Percentiles rank a stretch among this genome's conserved stretches.
phyloP scores from a whole-genome alignment of 1,284 basidiomycete genomes.

The Microbotryum intermedium region DNA sequence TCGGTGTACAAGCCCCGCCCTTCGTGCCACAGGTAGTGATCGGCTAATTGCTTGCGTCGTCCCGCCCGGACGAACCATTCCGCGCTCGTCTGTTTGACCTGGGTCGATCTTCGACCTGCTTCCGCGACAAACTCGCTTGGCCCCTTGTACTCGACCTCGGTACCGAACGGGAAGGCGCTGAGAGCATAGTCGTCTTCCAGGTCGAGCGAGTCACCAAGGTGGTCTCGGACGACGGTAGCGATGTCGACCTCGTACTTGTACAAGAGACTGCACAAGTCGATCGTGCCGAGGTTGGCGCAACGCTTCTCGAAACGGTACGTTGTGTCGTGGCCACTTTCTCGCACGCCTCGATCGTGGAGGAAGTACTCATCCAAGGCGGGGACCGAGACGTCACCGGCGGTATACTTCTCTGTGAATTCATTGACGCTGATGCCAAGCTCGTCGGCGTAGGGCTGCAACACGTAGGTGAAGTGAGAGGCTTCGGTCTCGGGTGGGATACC shows the following conservation, averaged over 20 bases:
- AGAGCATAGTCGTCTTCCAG: slow-evolving; percentile 85
- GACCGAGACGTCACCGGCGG: slow-evolving; percentile 71
- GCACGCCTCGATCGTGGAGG: slow-evolving; percentile 59
- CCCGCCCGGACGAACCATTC: slow-evolving; percentile 88
- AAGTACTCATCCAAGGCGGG: slow-evolving; percentile 94
- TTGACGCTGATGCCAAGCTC: slow-evolving; percentile 92
- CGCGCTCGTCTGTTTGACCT: slow-evolving; percentile 56
- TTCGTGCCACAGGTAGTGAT: slow-evolving; percentile 93
- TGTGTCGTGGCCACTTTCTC: slow-evolving; percentile 76
- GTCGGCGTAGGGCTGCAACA: slow-evolving; percentile 85
- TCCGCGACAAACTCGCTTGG: background rate
- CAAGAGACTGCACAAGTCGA: slow-evolving; percentile 78
- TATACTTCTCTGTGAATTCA: slow-evolving; percentile 96
- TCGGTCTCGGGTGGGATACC: slow-evolving; percentile 93
- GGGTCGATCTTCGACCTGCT: slow-evolving; percentile 8
- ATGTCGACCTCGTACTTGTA: slow-evolving; percentile 75
- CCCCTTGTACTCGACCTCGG: slow-evolving; percentile 43
- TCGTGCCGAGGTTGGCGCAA: slow-evolving; percentile 88
- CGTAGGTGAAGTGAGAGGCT: slow-evolving; percentile 93
- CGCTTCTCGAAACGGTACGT: slow-evolving; percentile 91
- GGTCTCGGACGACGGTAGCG: slow-evolving; percentile 67
- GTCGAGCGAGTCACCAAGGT: slow-evolving; percentile 84
- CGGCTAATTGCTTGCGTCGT: slow-evolving; percentile 71
- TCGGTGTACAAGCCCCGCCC: slow-evolving; percentile 91
- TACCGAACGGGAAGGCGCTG: slow-evolving; percentile 80